These are phyloP conservation scores for Xylaria sp. DNA, from an alignment of 2,329 filamentous ascomycete species.

Conservation along the genomic window DNA sequence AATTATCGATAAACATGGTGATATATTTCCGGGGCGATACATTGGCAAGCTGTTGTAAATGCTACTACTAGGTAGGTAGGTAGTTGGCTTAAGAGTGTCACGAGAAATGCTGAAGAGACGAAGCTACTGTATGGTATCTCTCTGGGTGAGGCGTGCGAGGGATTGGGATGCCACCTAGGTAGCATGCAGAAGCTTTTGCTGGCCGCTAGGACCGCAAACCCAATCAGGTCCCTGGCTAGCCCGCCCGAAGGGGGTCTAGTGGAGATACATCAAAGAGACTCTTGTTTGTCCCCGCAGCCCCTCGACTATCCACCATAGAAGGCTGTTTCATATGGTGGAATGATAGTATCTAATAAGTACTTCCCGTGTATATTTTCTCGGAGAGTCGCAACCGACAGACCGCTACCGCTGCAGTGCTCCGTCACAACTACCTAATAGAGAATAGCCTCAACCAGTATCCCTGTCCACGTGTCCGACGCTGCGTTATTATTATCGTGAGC, in stretches of 20 bases:
- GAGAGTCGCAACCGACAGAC: conserved; percentile 10
- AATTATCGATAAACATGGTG: no score
- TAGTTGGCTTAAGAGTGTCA: neutral
- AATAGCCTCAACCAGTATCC: conserved; percentile 1
- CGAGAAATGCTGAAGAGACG: neutral
- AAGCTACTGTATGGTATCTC: no score
- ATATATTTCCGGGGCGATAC: no score
- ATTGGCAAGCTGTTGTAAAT: no score
- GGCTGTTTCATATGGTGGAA: neutral
- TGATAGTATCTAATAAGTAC: neutral
- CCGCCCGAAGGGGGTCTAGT: no score
- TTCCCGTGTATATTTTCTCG: neutral
- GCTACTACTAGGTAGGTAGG: no score
- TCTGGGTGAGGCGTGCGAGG: no score
- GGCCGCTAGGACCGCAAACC: neutral
- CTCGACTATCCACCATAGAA: neutral
- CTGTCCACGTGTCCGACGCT: conserved; percentile 17
- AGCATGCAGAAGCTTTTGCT: neutral
- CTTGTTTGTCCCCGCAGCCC: neutral
- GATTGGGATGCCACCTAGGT: neutral
- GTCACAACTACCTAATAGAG: conserved; percentile 14
- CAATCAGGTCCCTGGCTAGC: neutral
- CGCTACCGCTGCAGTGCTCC: conserved; percentile 12
- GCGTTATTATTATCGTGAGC: conserved; percentile 29
- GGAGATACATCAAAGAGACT: neutral